Percentiles rank a stretch among this genome's conserved stretches.
These are phyloP conservation scores for Cryphonectria nitschkei DNA, from an alignment of 2,329 filamentous ascomycete species.

Conservation along the genomic window DNA sequence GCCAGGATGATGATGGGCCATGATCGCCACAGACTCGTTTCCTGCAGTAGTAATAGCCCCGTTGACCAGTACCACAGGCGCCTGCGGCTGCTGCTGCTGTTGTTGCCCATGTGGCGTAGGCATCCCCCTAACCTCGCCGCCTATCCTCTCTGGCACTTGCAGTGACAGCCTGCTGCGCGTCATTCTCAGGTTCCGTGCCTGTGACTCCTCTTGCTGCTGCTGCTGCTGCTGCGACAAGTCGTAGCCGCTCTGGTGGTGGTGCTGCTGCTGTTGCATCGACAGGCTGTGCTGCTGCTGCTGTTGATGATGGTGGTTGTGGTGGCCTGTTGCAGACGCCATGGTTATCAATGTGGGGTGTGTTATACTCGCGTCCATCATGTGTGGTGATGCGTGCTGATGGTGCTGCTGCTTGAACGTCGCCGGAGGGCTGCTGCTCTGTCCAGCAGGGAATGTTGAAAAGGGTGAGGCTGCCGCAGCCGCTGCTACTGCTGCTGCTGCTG, in stretches of 20 bases:
- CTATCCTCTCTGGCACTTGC: slow-evolving; percentile 56
- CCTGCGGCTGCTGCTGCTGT: not conserved
- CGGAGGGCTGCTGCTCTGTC: slow-evolving; percentile 51
- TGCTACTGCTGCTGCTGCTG: slow-evolving; percentile 7
- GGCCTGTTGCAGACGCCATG: not conserved
- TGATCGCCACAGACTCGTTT: not conserved
- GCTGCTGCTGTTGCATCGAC: slow-evolving; percentile 9
- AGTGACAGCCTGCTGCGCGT: slow-evolving; percentile 59
- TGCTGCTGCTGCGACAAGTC: slow-evolving; percentile 7
- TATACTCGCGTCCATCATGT: slow-evolving; percentile 9
- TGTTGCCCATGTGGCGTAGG: slow-evolving; percentile 34
- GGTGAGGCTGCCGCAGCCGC: slow-evolving; percentile 47
- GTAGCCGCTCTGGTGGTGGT: slow-evolving; percentile 13
- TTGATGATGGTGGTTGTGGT: not conserved
- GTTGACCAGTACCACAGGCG: slow-evolving; percentile 38
- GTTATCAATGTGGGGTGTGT: slow-evolving; percentile 4
- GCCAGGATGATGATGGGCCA: slow-evolving; percentile 1
- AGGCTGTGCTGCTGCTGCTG: slow-evolving; percentile 20
- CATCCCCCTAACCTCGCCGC: slow-evolving; percentile 37
- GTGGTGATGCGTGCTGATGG: slow-evolving; percentile 18
- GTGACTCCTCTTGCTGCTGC: slow-evolving; percentile 11
- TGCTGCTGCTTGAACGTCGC: slow-evolving; percentile 8
- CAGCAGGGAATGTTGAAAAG: slow-evolving; percentile 67
- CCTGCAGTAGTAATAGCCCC: slow-evolving; percentile 30
- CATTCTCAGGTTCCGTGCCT: slow-evolving; percentile 29